Evolutionary conservation across 169 alveolate species (phyloP).

Genomic region (Plasmodium yoelii): DNA sequence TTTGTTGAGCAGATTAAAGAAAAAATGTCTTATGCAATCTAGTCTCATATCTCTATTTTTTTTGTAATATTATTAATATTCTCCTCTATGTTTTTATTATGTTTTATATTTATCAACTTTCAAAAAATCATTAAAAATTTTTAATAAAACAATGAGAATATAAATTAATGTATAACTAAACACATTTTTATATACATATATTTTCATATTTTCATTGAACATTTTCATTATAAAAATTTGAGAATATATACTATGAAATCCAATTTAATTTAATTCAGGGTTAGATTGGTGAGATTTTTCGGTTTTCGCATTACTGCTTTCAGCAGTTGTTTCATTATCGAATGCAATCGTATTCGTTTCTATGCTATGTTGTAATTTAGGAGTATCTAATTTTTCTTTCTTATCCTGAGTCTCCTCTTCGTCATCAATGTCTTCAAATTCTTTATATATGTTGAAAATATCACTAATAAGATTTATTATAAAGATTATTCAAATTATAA

Average conservation of each 20-base stretch:
- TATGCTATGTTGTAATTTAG: constrained; percentile 3
- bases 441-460: constrained; percentile 51
- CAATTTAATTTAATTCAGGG: no score
- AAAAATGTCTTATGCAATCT: constrained; percentile 17
- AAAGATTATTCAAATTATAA: neutral
- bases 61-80: neutral
- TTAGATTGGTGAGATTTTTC: no score
- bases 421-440: constrained; percentile 70
- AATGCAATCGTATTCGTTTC: constrained; percentile 51
- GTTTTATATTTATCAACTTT: no score
- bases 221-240: no score
- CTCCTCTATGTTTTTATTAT: no score
- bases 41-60: neutral
- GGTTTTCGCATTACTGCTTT: neutral
- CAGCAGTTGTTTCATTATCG: constrained; percentile 1
- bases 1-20: constrained; percentile 59
- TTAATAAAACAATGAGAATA: no score
- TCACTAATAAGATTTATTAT: constrained; percentile 5
- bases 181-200: no score
- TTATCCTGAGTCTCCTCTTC: constrained; percentile 12
- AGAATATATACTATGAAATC: no score
- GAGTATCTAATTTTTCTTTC: neutral
- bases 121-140: no score
- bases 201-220: no score
- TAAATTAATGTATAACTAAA: no score